phyloP scores from a whole-genome alignment of 345 rosid genomes.

The Salix viminalis region DNA sequence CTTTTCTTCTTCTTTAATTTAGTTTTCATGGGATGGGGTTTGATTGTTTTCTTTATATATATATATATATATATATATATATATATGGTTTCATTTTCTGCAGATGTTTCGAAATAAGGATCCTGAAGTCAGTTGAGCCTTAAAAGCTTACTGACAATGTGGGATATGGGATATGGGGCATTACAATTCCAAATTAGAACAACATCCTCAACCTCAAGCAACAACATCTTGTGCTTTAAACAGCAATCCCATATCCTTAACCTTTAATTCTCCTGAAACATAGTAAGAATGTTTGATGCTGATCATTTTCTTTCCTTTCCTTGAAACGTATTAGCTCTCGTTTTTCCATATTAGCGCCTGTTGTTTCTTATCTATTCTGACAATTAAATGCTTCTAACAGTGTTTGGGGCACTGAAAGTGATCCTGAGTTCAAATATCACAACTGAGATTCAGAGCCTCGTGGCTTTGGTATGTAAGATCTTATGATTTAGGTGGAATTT shows the following conservation, averaged over 20 bases:
- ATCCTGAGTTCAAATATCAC: conserved; percentile 85
- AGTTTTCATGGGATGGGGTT: not conserved
- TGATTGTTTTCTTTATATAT: too few species aligned
- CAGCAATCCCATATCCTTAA: too few species aligned
- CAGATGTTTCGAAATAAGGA: conserved; percentile 97
- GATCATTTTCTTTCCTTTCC: too few species aligned
- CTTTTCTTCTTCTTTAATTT: not conserved
- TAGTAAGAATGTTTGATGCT: too few species aligned
- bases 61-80: too few species aligned
- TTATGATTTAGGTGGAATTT: not conserved
- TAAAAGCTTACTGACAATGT: conserved; percentile 40
- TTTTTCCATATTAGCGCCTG: not conserved
- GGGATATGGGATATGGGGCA: too few species aligned
- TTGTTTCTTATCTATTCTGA: conserved; percentile 12
- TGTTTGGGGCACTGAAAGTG: conserved; percentile 94
- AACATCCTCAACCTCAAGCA: too few species aligned
- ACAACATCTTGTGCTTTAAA: too few species aligned
- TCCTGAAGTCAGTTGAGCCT: conserved; percentile 83
- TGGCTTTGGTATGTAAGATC: conserved; percentile 64
- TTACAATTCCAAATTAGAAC: too few species aligned
- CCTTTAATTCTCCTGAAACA: too few species aligned
- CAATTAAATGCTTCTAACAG: conserved; percentile 37
- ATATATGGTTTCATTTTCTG: too few species aligned
- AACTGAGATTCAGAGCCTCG: conserved; percentile 90
- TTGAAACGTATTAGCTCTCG: too few species aligned